Base-by-base conservation (phyloP, 495 filamentous ascomycete genomes). In the Annulohypoxylon moriforme region DNA sequence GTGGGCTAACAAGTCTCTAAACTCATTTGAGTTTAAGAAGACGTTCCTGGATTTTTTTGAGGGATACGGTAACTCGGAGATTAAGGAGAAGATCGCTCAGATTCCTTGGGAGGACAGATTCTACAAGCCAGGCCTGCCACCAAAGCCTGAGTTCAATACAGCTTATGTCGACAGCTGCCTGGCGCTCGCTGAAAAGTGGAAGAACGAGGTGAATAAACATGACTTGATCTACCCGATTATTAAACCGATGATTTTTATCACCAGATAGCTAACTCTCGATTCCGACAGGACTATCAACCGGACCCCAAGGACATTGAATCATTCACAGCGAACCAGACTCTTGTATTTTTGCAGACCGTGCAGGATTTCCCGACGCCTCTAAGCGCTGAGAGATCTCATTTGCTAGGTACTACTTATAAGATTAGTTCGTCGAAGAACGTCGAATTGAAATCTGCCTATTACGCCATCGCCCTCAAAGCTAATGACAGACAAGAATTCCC, bases 21-120 rank as follows among this genome's bases (percentile, higher is more conserved):
- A 97, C 74, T 96, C 93, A 0, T 94, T 90, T 67, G 94, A 99
- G 62, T 99, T 99, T 86, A 96, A 93, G 80, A 83, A 90, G 31
- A 94, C 93, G 10, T 87, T 97, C 49, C 75, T 96, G 25, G 87
- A 91, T 20, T 99, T 97, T 86, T 98, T 97, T 76, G 73, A 83
- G 46, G 79, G 82, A 0, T 92, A 96, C 57, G 76, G 85, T 13
- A 87, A 89, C 38, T 73, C 77, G 2, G 88, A 90, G 31, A 86
- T 90, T 16, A 89, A 90, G 74, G 85, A 89, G 13, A 85, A 86
- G 72, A 81, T 97, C 46, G 82, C 87, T 2, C 83, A 83, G 1
- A 85, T 97, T 34, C 93, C 97, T 74, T 99, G 95, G 95, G 90
- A 98, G 42, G 85, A 83, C 8, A 93, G 92, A 84, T 96, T 97